A percentile compares a stretch with the other conserved stretches of the same genome.
phyloP scores from a whole-genome alignment of 805 yeast species.

The Candida qinlingensis region DNA sequence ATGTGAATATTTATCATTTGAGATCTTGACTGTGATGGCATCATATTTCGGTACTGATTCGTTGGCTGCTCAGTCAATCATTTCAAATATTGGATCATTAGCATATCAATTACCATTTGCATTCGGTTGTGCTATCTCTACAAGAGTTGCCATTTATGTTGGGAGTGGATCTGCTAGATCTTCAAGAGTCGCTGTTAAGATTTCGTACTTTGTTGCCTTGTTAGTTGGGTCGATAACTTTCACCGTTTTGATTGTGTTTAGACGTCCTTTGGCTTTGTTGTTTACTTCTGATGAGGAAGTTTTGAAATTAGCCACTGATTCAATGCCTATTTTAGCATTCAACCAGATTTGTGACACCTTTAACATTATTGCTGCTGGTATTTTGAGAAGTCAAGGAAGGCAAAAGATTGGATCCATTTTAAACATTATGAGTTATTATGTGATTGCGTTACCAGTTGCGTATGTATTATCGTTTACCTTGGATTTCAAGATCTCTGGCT shows the following conservation, averaged over 20 bases:
- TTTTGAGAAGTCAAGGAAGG: slow-evolving; percentile 69
- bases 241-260: slow-evolving; percentile 39
- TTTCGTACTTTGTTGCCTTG: slow-evolving; percentile 40
- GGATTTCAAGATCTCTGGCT: slow-evolving; percentile 48
- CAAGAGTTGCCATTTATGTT: slow-evolving; percentile 66
- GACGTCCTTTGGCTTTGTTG: slow-evolving; percentile 44
- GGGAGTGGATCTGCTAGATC: slow-evolving; percentile 50
- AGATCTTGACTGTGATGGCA: slow-evolving; percentile 63
- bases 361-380: slow-evolving; percentile 67
- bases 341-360: slow-evolving; percentile 67
- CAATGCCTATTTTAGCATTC: slow-evolving; percentile 61
- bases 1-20: slow-evolving; percentile 73
- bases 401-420: slow-evolving; percentile 69
- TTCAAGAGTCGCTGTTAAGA: slow-evolving; percentile 37
- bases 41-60: slow-evolving; percentile 43
- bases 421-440: slow-evolving; percentile 67
- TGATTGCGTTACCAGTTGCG: slow-evolving; percentile 65
- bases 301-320: slow-evolving; percentile 39
- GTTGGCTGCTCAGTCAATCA: slow-evolving; percentile 48
- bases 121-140: slow-evolving; percentile 62
- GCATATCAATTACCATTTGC: slow-evolving; percentile 73
- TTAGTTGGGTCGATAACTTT: slow-evolving; percentile 49
- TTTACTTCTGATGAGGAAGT: slow-evolving; percentile 64
- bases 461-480: slow-evolving; percentile 47
- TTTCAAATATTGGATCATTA: slow-evolving; percentile 50